Evolutionary conservation across 1,284 basidiomycete genomes (phyloP).

Genomic region (Mycena citricolor): DNA sequence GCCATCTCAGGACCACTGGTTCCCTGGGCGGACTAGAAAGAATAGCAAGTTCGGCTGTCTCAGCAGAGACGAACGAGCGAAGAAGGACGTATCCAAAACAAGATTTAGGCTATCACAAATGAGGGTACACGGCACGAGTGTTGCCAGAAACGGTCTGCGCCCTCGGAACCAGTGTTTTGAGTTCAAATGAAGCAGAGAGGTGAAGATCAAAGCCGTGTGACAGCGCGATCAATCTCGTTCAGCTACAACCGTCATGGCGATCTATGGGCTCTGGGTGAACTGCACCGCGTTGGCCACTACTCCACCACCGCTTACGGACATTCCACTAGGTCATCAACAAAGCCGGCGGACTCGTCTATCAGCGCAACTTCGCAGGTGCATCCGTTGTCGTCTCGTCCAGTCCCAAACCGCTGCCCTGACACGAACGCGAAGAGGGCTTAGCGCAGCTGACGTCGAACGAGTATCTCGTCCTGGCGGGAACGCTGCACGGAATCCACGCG

Average conservation of each 20-base stretch:
- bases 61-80: too few relatives aligned
- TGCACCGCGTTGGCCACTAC: slow-evolving; percentile 10
- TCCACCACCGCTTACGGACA: slow-evolving; percentile 12
- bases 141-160: too few relatives aligned
- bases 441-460: slow-evolving; percentile 92
- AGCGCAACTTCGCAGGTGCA: slow-evolving; percentile 77
- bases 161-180: too few relatives aligned
- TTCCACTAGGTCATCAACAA: slow-evolving; percentile 97
- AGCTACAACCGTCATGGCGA: slow-evolving; percentile 50
- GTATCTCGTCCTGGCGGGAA: slow-evolving; percentile 95
- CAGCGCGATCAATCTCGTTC: background rate
- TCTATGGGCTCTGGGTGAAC: slow-evolving; percentile 82
- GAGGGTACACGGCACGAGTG: too few relatives aligned
- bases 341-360: slow-evolving; percentile 95
- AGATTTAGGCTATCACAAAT: too few relatives aligned
- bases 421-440: slow-evolving; percentile 69
- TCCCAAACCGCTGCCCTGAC: slow-evolving; percentile 14
- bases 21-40: too few relatives aligned
- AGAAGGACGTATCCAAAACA: too few relatives aligned
- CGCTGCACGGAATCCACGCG: slow-evolving; percentile 96
- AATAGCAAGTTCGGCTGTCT: too few relatives aligned
- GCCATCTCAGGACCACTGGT: too few relatives aligned
- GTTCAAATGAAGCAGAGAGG: too few relatives aligned
- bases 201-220: too few relatives aligned
- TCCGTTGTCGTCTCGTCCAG: background rate